These are phyloP conservation scores for Rhodotorula sp. DNA, from an alignment of 1,284 basidiomycete genomes.

Conservation along the genomic window DNA sequence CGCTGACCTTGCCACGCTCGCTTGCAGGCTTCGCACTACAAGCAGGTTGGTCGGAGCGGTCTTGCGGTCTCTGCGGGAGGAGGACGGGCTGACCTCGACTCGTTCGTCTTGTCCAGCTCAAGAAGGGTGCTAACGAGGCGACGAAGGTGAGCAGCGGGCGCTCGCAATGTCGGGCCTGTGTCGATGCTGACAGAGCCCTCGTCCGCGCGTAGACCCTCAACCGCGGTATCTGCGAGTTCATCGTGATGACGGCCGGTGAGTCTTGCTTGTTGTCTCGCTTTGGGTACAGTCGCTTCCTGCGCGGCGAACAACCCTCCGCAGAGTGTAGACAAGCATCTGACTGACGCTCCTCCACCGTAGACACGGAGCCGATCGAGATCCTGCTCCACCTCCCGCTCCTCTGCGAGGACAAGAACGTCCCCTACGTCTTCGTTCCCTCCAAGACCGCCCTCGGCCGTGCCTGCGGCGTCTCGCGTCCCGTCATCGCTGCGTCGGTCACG, in stretches of 20 bases:
- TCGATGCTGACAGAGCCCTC: background rate
- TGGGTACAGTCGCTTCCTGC: too few relatives aligned
- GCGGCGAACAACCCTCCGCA: background rate
- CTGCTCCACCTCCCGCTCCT: constrained; percentile 93
- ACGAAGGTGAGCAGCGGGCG: constrained; percentile 54
- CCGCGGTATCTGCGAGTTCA: constrained; percentile 97
- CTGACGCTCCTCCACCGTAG: constrained; percentile 45
- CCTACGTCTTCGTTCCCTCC: constrained; percentile 87
- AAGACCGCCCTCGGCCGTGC: constrained; percentile 94
- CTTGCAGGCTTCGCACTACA: constrained; percentile 38
- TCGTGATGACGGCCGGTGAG: constrained; percentile 81
- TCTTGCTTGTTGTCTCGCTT: background rate
- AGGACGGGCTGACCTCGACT: constrained; percentile 61
- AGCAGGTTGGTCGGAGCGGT: constrained; percentile 20
- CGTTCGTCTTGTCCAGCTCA: constrained; percentile 97
- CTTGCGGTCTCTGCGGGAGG: too few relatives aligned
- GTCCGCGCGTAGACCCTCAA: constrained; percentile 69
- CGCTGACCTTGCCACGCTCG: too few relatives aligned
- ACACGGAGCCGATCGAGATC: constrained; percentile 97
- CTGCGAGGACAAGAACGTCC: constrained; percentile 84
- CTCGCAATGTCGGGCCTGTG: too few relatives aligned
- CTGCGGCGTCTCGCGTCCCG: constrained; percentile 91
- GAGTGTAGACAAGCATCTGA: too few relatives aligned
- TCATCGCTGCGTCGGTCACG: constrained; percentile 92
- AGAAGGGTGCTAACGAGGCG: constrained; percentile 94